phyloP scores from a whole-genome alignment of 169 alveolate species.

The Eimeria maxima region DNA sequence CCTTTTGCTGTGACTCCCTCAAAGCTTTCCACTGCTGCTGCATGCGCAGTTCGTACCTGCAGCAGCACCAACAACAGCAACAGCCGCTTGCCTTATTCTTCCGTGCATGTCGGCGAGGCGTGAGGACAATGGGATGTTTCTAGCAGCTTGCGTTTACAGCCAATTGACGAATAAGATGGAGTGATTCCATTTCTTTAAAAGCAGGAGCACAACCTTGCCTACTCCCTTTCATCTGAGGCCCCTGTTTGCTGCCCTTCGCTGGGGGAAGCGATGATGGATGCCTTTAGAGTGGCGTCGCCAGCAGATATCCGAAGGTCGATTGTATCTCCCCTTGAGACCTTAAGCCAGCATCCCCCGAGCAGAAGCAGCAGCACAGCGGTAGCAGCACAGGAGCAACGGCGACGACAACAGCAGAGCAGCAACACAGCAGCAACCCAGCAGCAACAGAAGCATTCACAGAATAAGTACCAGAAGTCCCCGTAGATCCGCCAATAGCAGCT shows the following conservation, averaged over 20 bases:
- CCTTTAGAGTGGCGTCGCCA: neutral
- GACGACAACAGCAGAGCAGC: neutral
- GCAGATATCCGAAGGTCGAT: neutral
- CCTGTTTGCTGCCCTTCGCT: neutral
- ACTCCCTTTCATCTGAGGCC: neutral
- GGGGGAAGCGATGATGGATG: neutral
- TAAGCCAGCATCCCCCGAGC: neutral
- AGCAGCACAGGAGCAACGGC: no score
- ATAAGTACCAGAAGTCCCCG: neutral
- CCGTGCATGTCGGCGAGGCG: neutral
- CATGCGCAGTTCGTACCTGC: conserved; percentile 27
- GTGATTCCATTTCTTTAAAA: no score
- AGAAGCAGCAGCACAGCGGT: no score
- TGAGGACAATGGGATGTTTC: neutral
- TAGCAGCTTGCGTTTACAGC: no score
- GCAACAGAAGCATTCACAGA: neutral
- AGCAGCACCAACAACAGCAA: conserved; percentile 32
- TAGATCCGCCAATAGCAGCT: neutral
- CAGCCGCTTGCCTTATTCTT: neutral
- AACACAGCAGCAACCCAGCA: neutral
- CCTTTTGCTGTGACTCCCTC: conserved; percentile 6
- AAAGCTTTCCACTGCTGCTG: conserved; percentile 18
- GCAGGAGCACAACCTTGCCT: neutral
- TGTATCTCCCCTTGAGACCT: conserved; percentile 1
- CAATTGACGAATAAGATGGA: no score